A percentile compares a stretch with the other conserved stretches of the same genome.
phyloP scores from a whole-genome alignment of 768 basidiomycete genomes.

The Macrolepiota albuminosa region DNA sequence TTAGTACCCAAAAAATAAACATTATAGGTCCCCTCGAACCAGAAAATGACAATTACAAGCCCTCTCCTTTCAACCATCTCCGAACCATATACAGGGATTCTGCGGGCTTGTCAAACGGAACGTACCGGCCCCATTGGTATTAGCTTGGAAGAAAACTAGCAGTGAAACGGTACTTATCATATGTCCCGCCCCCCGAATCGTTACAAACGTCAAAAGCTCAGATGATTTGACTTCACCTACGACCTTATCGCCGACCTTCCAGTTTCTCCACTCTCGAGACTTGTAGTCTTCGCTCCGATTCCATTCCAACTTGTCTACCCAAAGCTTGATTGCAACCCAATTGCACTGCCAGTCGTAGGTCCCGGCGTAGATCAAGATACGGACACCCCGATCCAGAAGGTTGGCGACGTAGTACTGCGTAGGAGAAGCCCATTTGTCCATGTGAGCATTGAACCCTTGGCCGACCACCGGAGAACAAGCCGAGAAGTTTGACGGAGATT shows the following conservation, averaged over 20 bases:
- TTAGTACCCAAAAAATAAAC: neutral
- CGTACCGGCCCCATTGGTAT: slow-evolving; percentile 31
- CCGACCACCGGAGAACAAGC: slow-evolving; percentile 51
- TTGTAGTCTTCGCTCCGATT: slow-evolving; percentile 51
- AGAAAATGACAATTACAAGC: slow-evolving; percentile 23
- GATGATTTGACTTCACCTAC: slow-evolving; percentile 44
- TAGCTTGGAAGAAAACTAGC: neutral
- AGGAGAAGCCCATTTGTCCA: slow-evolving; percentile 48
- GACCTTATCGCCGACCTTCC: slow-evolving; percentile 45
- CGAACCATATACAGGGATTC: slow-evolving; percentile 61
- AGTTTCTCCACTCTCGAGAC: slow-evolving; percentile 46
- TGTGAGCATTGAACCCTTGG: slow-evolving; percentile 43
- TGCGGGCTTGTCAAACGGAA: slow-evolving; percentile 65
- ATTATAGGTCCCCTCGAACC: slow-evolving; percentile 28
- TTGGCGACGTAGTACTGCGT: slow-evolving; percentile 59
- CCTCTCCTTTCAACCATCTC: slow-evolving; percentile 49
- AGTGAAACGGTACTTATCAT: slow-evolving; percentile 40
- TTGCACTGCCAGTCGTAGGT: slow-evolving; percentile 81
- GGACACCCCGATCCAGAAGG: slow-evolving; percentile 73
- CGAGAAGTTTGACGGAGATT: slow-evolving; percentile 43
- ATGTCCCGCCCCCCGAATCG: slow-evolving; percentile 45
- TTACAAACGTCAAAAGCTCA: slow-evolving; percentile 30
- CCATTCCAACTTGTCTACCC: slow-evolving; percentile 76
- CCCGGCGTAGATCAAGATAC: slow-evolving; percentile 69
- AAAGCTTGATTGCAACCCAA: slow-evolving; percentile 71